Evolutionary conservation across 1,139 yeast genomes (phyloP).

Genomic region (Pichia sp.): DNA sequence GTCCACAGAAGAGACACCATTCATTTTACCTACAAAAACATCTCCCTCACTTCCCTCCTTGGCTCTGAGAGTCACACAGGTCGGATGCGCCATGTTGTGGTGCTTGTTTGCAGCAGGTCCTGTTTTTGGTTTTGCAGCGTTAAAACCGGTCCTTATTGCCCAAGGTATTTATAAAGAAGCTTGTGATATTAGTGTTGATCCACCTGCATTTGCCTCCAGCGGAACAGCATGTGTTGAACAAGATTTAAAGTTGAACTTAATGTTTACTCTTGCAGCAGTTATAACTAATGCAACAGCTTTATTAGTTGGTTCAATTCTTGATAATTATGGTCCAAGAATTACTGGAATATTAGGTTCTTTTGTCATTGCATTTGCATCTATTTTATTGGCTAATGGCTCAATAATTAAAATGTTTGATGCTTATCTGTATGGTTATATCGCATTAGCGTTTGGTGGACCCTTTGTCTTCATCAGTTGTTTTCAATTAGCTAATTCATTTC

Average conservation of each 20-base stretch:
- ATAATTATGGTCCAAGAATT: conserved; percentile 70
- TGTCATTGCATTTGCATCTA: conserved; percentile 48
- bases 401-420: conserved; percentile 42
- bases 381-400: conserved; percentile 37
- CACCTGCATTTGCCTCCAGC: conserved; percentile 1
- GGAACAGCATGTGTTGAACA: conserved; percentile 53
- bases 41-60: conserved; percentile 12
- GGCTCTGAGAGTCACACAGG: conserved; percentile 36
- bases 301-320: conserved; percentile 74
- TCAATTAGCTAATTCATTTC: conserved; percentile 71
- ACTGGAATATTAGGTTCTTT: conserved; percentile 72
- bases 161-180: conserved; percentile 69
- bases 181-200: conserved; percentile 37
- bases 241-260: conserved; percentile 71
- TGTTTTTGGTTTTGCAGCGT: conserved; percentile 90
- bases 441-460: conserved; percentile 75
- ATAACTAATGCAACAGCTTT: conserved; percentile 81
- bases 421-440: conserved; percentile 55
- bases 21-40: conserved; percentile 2
- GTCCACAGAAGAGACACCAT: conserved; percentile 13
- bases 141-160: conserved; percentile 70
- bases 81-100: conserved; percentile 73
- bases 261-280: conserved; percentile 84
- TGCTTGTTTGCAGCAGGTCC: conserved; percentile 91
- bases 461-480: conserved; percentile 75